Conservation (phyloP, 108 stramenopile genomes). For the Nitzschia sp. region DNA sequence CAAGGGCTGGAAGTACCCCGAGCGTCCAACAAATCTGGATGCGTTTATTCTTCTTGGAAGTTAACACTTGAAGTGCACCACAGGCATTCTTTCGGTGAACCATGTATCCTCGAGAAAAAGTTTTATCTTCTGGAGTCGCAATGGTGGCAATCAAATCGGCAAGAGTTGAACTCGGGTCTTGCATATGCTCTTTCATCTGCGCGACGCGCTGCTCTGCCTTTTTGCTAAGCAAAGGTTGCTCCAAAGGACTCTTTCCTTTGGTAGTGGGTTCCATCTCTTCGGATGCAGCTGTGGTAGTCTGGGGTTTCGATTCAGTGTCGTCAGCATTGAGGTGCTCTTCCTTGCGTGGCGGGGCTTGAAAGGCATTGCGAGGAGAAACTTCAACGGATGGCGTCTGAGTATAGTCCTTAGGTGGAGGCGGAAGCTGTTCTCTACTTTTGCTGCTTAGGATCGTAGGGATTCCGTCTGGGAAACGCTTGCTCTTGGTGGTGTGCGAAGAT, state of each 20-base stretch:
- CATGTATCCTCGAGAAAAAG: conserved; percentile 63
- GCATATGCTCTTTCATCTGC: conserved; percentile 49
- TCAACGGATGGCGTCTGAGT: conserved; percentile 1
- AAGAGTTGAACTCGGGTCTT: conserved; percentile 51
- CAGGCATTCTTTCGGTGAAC: conserved; percentile 83
- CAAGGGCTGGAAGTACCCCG: conserved; percentile 67
- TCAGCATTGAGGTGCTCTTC: not conserved
- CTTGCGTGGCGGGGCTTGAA: conserved; percentile 13
- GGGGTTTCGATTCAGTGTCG: not conserved
- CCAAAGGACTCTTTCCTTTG: conserved; percentile 19
- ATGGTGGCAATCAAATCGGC: conserved; percentile 54
- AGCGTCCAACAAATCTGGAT: conserved; percentile 74
- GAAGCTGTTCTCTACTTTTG: conserved; percentile 1
- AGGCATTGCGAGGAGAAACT: conserved; percentile 5
- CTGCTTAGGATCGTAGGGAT: conserved; percentile 6
- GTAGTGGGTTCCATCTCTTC: not conserved
- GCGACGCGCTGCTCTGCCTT: conserved; percentile 26
- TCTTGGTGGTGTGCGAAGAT: not conserved
- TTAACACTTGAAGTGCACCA: conserved; percentile 78
- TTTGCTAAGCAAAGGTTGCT: conserved; percentile 22
- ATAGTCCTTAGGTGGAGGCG: not conserved
- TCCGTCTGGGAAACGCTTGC: not conserved
- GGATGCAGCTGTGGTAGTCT: not conserved
- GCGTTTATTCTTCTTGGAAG: conserved; percentile 57
- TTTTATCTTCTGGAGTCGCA: conserved; percentile 26